Evolutionary conservation across 2,329 filamentous ascomycete species (phyloP).

Genomic region (Zarea fungicola): DNA sequence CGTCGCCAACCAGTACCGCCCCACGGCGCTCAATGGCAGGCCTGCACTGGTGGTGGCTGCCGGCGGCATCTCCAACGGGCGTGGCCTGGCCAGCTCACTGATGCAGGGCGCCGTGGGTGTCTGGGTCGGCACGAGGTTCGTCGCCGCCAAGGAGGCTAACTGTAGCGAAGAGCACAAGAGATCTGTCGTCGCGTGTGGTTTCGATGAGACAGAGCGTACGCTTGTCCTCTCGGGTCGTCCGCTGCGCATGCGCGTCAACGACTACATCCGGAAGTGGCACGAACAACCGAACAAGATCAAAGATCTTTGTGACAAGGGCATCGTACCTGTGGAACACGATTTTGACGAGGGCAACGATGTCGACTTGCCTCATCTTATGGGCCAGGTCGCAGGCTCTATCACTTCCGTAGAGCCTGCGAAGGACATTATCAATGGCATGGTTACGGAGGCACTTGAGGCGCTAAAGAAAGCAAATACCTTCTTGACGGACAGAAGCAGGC

Average conservation of each 20-base stretch:
- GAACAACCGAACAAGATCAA: constrained; percentile 67
- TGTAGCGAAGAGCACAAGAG: constrained; percentile 79
- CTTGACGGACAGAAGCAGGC: constrained; percentile 41
- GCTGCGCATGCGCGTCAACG: constrained; percentile 73
- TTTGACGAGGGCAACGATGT: constrained; percentile 76
- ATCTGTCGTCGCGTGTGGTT: constrained; percentile 72
- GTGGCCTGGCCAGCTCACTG: constrained; percentile 71
- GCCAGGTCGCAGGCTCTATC: constrained; percentile 81
- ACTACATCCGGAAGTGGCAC: constrained; percentile 81
- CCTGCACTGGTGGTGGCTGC: constrained; percentile 82
- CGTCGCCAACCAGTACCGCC: constrained; percentile 67
- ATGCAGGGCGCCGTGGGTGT: constrained; percentile 86
- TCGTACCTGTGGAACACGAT: constrained; percentile 79
- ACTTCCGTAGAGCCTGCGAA: constrained; percentile 71
- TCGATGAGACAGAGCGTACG: constrained; percentile 76
- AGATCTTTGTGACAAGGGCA: constrained; percentile 66
- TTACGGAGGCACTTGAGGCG: constrained; percentile 65
- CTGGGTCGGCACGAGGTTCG: constrained; percentile 93
- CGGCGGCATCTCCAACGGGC: constrained; percentile 79
- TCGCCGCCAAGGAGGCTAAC: constrained; percentile 74
- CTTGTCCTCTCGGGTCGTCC: constrained; percentile 79
- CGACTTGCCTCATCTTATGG: constrained; percentile 88
- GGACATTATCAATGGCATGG: constrained; percentile 85
- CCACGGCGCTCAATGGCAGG: constrained; percentile 62
- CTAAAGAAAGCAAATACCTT: constrained; percentile 58